Base-by-base conservation (phyloP, 2,329 filamentous ascomycete species). In the Stagonosporopsis rhizophila region DNA sequence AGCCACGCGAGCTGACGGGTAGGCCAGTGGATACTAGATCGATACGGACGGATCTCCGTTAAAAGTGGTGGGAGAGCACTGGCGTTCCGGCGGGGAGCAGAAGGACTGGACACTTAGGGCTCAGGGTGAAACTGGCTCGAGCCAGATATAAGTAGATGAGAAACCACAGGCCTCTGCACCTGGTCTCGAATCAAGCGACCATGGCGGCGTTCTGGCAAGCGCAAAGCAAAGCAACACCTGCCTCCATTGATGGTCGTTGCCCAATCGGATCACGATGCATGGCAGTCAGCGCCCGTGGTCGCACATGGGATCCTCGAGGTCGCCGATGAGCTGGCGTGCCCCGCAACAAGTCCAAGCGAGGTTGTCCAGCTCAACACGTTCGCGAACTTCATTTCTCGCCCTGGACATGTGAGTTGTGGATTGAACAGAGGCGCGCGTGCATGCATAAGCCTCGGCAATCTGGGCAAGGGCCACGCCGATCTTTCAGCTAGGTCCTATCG, bases 271-370 rank as follows among this genome's bases (percentile, higher is more conserved):
- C 34, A 44, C 42, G 44, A 53, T 58, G 61, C 58, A 55, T 63
- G 56, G 52, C 30, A 52, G 42, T 45, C 54, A 41, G 46, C 35
- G 58, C 47, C 52, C 47, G 23, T 53, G 55, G 57, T 55, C 45
- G 49, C 61, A 60, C 62, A 66, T 65, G 64, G 61, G 56, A 53
- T 48, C 58, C 61, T 64, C 58, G 46, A 61, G 51, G 58, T 64
- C 59, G 63, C 50, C 61, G 58, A 65, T 37, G n/a, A 52, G 41
- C 38, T 42, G 52, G 47, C 49, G 47, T 38, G 55, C 44, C 54
- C 51, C 52, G 38, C 50, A 49, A 35, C 45, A 39, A 23, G 30
- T 40, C 35, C 41, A 49, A 45, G 41, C 44, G 56, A 50, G 6
- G 28, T 28, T 44, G 28, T 37, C 37, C 39, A 49, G 32, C 39